Evolutionary conservation across 2,329 filamentous ascomycete genomes (phyloP).

Genomic region (Nectriaceae sp.): DNA sequence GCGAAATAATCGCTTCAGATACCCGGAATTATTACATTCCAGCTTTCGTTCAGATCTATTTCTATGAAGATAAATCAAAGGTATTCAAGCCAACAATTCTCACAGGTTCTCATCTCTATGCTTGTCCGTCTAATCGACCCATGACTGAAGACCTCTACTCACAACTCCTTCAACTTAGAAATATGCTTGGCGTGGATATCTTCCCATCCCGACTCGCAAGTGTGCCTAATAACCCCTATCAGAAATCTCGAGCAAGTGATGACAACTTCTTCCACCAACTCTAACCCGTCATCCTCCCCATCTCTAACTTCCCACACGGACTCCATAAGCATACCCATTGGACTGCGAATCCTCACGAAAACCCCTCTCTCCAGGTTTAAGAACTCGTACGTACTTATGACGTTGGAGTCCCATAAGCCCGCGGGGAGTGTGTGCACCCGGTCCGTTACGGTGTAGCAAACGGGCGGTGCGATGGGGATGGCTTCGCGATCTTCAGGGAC

Average conservation of each 20-base stretch:
- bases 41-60: no score
- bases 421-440: slow-evolving; percentile 54
- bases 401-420: slow-evolving; percentile 56
- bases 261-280: slow-evolving; percentile 51
- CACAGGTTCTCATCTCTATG: no score
- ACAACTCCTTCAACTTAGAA: slow-evolving; percentile 38
- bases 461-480: slow-evolving; percentile 29
- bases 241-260: slow-evolving; percentile 54
- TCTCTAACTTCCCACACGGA: slow-evolving; percentile 49
- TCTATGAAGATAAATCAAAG: no score
- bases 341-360: slow-evolving; percentile 53
- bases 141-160: no score
- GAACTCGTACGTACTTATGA: slow-evolving; percentile 57
- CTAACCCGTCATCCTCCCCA: slow-evolving; percentile 33
- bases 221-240: slow-evolving; percentile 48
- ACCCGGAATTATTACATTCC: no score
- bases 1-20: no score
- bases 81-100: no score
- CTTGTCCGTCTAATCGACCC: no score
- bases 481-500: slow-evolving; percentile 31
- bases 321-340: slow-evolving; percentile 54
- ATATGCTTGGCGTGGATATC: slow-evolving; percentile 53
- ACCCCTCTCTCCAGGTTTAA: slow-evolving; percentile 50
- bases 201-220: slow-evolving; percentile 53
- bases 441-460: slow-evolving; percentile 51